phyloP scores from a whole-genome alignment of 148 eudicot genomes.

The Cornus suecica region DNA sequence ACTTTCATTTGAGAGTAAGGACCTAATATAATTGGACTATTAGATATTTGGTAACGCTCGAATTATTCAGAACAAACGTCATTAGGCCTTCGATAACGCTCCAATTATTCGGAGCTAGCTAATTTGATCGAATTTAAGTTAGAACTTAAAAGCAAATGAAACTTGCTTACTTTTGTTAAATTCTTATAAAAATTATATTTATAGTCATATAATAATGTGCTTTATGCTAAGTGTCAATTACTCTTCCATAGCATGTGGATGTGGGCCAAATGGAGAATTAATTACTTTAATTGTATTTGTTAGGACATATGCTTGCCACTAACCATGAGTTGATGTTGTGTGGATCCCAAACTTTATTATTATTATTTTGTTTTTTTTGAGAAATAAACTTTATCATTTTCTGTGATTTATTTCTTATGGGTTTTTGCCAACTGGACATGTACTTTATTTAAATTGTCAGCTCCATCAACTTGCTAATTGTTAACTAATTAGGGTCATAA shows the following conservation, averaged over 20 bases:
- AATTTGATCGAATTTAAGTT: background rate
- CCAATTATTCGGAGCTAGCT: background rate
- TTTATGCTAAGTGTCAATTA: background rate
- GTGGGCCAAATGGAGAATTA: background rate
- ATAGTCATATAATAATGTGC: background rate
- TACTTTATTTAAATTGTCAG: slow-evolving; percentile 8
- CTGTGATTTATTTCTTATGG: background rate
- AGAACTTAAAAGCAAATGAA: background rate
- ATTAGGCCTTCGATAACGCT: no score
- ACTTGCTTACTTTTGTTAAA: no score
- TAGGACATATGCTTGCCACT: slow-evolving; percentile 1
- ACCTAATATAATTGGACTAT: no score
- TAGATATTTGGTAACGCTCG: no score
- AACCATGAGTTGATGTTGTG: slow-evolving; percentile 6
- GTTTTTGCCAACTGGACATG: background rate
- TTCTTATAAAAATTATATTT: background rate
- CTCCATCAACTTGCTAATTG: slow-evolving; percentile 20
- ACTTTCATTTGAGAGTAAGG: no score
- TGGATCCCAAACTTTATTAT: slow-evolving; percentile 5
- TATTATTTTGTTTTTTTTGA: no score
- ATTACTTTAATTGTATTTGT: background rate
- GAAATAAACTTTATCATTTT: background rate
- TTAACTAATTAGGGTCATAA: slow-evolving; percentile 12
- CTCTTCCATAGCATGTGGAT: background rate
- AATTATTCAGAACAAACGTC: no score